Percentiles rank a stretch among this genome's conserved stretches.
phyloP scores from a whole-genome alignment of 164 flowering plant species.

The Kingdonia uniflora region DNA sequence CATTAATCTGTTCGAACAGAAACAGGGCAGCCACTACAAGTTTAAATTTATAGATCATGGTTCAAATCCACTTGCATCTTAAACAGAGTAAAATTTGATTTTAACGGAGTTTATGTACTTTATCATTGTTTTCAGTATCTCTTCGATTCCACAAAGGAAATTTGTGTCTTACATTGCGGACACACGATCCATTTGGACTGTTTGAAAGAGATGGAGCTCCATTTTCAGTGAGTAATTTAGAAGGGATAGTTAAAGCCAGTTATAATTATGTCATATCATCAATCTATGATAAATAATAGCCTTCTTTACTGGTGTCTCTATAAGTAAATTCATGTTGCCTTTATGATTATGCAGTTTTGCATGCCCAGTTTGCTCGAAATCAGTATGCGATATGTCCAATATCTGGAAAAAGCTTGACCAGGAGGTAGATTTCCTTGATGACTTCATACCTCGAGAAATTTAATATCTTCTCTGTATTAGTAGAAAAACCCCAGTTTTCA shows the following conservation, averaged over 20 bases:
- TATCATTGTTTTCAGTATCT: constrained; percentile 44
- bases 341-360: constrained; percentile 40
- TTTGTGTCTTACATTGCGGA: constrained; percentile 64
- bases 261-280: too few species aligned
- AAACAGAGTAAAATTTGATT: too few species aligned
- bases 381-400: constrained; percentile 64
- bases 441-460: too few species aligned
- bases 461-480: too few species aligned
- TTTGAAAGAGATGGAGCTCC: constrained; percentile 59
- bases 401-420: constrained; percentile 63
- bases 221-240: constrained; percentile 37
- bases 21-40: too few species aligned
- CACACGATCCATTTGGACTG: constrained; percentile 85
- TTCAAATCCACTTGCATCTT: too few species aligned
- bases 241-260: too few species aligned
- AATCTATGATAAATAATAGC: too few species aligned
- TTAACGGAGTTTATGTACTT: background rate
- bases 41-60: too few species aligned
- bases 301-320: background rate
- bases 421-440: constrained; percentile 54
- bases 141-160: constrained; percentile 63
- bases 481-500: too few species aligned
- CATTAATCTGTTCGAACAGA: too few species aligned
- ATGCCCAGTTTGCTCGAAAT: constrained; percentile 79
- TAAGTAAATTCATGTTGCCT: background rate